Evolutionary conservation across 2,329 filamentous ascomycete genomes (phyloP), one percentile per base, ranked within the genome.

Genomic region (Aspergillus viridinutans): DNA sequence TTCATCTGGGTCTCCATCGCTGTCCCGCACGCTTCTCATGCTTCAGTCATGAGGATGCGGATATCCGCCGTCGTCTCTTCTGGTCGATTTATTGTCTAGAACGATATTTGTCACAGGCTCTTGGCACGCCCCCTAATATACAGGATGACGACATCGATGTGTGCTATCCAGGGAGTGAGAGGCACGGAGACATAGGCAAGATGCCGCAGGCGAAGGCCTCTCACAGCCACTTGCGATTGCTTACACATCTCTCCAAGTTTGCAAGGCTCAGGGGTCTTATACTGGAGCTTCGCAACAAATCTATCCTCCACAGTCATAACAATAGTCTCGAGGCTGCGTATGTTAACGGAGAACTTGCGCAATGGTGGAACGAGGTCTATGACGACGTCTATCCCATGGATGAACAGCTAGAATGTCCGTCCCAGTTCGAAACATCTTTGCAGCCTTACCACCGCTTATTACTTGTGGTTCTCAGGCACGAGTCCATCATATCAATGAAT

Each of bases 81-180:
- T 85, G 82, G 82, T 80, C 80, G 1, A 76, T 84, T 0, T 85
- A 85, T 50, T 79, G 74, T 17, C 67, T 84, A 0, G 83, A 85
- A 47, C 74, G 83, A 49, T 80, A 83, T 55, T 71, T 85, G 0
- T 83, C 80, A 8, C 83, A 85, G 49, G 81, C 81, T 0, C 75
- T 85, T 1, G 83, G 83, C 0, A 71, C 84, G 0, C 83, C 83
- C 0, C 69, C 84, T 0, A 78, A 79, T 21, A 79, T 85, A 10
- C 77, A 78, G 52, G 83, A 85, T 58, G 79, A 84, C 47, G 83
- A 85, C 55, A 68, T 85, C 5, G 83, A 85, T 61, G 83, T 85
- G 1, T 85, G 83, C 59, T 81, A 81, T 55, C 80, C 79, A 0
- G 76, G 76, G 0, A 67, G 77, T 2, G 82, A 84, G 61, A 67